These are phyloP conservation scores for rapeseed (Brassica napus) DNA, from an alignment of 345 rosid genomes.

Conservation along the genomic window DNA sequence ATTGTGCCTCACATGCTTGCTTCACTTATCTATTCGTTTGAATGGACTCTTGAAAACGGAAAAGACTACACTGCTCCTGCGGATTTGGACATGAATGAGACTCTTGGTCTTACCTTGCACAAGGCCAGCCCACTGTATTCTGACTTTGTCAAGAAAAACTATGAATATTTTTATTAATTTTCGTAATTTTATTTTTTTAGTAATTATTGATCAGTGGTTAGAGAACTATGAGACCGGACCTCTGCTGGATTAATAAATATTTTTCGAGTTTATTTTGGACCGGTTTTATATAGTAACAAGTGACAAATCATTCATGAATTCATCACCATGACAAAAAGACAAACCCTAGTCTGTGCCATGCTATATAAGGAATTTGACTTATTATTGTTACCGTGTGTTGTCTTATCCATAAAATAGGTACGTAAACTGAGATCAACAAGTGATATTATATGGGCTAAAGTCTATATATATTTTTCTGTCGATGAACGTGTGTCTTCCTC, in stretches of 20 bases:
- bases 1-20: constrained; percentile 35
- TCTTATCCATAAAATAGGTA: not conserved
- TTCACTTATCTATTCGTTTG: constrained; percentile 37
- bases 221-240: not conserved
- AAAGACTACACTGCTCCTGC: not conserved
- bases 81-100: constrained; percentile 28
- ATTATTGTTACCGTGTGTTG: not conserved
- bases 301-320: not conserved
- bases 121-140: constrained; percentile 21
- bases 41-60: constrained; percentile 7
- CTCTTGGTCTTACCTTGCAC: constrained; percentile 27
- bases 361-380: not conserved
- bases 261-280: not conserved
- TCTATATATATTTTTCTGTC: no score
- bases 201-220: not conserved
- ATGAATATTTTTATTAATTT: not conserved
- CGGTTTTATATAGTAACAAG: not conserved
- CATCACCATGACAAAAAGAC: not conserved
- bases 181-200: not conserved
- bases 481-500: no score
- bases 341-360: not conserved
- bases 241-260: not conserved
- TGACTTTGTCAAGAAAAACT: not conserved
- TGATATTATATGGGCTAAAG: no score
- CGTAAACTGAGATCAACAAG: no score